phyloP scores from a whole-genome alignment of 1,284 basidiomycete genomes.

The Bondarzewia mesenterica region DNA sequence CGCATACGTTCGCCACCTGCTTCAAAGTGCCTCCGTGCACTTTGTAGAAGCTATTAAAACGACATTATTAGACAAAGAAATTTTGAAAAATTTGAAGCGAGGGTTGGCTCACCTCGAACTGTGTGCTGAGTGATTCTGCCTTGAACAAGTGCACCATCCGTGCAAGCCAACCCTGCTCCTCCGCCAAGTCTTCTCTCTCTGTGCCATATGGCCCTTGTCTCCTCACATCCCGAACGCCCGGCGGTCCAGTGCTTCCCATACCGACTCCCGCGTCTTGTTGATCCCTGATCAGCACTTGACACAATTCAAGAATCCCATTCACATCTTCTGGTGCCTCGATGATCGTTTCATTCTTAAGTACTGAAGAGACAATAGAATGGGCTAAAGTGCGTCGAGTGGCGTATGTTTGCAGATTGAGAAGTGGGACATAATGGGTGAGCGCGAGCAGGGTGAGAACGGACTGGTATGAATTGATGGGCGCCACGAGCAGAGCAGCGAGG shows the following conservation, averaged over 20 bases:
- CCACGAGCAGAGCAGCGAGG: constrained; percentile 81
- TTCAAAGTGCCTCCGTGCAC: constrained; percentile 80
- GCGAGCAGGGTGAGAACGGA: constrained; percentile 91
- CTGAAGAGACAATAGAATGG: constrained; percentile 85
- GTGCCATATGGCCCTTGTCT: constrained; percentile 38
- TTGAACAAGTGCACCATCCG: constrained; percentile 93
- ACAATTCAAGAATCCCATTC: constrained; percentile 83
- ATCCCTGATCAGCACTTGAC: constrained; percentile 85
- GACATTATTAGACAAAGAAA: constrained; percentile 5
- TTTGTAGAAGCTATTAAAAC: constrained; percentile 67
- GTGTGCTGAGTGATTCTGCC: constrained; percentile 74
- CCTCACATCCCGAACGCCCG: constrained; percentile 40
- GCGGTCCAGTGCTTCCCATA: constrained; percentile 21
- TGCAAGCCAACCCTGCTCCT: constrained; percentile 96
- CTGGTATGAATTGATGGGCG: constrained; percentile 91
- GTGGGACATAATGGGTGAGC: constrained; percentile 78
- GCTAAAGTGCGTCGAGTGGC: constrained; percentile 84
- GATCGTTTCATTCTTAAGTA: constrained; percentile 90
- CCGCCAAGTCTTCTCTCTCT: constrained; percentile 85
- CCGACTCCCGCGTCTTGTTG: constrained; percentile 62
- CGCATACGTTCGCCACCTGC: constrained; percentile 90
- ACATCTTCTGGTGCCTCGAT: constrained; percentile 90
- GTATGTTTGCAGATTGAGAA: constrained; percentile 81
- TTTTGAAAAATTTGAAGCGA: constrained; percentile 19
- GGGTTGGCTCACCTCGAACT: constrained; percentile 86